Conservation (phyloP, 2,329 filamentous ascomycete genomes). For the Geosmithia putterillii region DNA sequence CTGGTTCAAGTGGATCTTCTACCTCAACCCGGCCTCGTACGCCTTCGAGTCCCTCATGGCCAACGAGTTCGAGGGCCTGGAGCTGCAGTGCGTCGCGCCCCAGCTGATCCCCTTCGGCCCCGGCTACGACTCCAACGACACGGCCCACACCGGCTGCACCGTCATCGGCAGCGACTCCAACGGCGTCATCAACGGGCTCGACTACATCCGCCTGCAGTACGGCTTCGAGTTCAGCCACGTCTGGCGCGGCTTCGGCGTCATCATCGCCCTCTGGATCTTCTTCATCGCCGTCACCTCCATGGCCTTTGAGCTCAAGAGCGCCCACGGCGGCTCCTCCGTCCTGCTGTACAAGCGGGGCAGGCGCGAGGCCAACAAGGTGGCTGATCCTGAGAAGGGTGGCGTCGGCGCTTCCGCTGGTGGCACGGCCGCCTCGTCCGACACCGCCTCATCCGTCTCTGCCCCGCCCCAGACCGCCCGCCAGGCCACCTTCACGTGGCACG, state of each 20-base stretch:
- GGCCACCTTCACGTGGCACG: constrained; percentile 56
- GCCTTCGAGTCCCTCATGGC: constrained; percentile 50
- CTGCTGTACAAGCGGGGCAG: constrained; percentile 1
- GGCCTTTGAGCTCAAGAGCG: constrained; percentile 41
- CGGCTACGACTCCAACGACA: constrained; percentile 10
- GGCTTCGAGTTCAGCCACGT: constrained; percentile 38
- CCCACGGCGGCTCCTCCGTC: background rate
- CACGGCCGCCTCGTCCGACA: too few relatives aligned
- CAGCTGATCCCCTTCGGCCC: constrained; percentile 40
- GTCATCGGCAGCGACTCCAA: constrained; percentile 30
- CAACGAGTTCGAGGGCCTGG: constrained; percentile 43
- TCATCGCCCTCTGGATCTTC: constrained; percentile 59
- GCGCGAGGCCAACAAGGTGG: constrained; percentile 17
- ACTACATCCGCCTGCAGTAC: constrained; percentile 36
- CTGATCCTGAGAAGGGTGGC: constrained; percentile 15
- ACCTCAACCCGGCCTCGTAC: constrained; percentile 38
- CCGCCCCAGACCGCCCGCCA: constrained; percentile 32
- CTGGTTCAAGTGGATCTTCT: constrained; percentile 44
- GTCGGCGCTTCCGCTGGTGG: too few relatives aligned
- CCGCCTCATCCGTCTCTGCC: background rate
- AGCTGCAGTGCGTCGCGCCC: constrained; percentile 42
- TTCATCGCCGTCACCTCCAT: constrained; percentile 58
- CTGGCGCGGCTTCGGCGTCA: constrained; percentile 62
- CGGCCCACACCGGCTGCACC: constrained; percentile 35
- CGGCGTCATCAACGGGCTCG: constrained; percentile 33